phyloP scores from a whole-genome alignment of 768 basidiomycete genomes.

The Cyclocybe cylindracea region DNA sequence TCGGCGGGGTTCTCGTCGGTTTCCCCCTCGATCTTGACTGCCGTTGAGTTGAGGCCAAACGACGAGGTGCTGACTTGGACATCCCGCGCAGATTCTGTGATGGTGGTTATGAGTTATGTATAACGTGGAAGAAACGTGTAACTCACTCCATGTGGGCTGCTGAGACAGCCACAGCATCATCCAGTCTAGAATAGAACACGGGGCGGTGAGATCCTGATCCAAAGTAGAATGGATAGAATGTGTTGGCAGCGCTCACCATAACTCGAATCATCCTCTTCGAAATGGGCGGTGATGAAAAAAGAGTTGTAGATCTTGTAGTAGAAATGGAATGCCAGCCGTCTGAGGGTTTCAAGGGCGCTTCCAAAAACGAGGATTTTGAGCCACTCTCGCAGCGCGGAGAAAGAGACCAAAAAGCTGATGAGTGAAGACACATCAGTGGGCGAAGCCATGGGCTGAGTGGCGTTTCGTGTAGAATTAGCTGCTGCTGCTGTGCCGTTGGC shows the following conservation, averaged over 20 bases:
- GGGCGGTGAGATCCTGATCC: slow-evolving; percentile 2
- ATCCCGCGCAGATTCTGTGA: slow-evolving; percentile 41
- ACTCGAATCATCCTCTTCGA: slow-evolving; percentile 58
- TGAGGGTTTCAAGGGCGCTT: slow-evolving; percentile 56
- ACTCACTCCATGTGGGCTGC: slow-evolving; percentile 60
- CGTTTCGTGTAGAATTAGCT: slow-evolving; percentile 16
- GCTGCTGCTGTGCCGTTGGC: slow-evolving; percentile 7
- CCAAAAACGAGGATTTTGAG: slow-evolving; percentile 64
- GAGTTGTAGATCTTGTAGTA: slow-evolving; percentile 49
- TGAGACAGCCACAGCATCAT: slow-evolving; percentile 69
- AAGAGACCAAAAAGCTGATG: slow-evolving; percentile 48
- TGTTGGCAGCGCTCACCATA: slow-evolving; percentile 44
- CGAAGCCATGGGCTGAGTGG: slow-evolving; percentile 7
- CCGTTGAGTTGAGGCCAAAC: slow-evolving; percentile 34
- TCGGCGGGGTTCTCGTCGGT: slow-evolving; percentile 28
- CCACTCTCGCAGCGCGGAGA: slow-evolving; percentile 63
- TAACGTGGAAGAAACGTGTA: neutral
- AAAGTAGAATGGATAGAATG: neutral
- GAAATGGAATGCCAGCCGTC: slow-evolving; percentile 42
- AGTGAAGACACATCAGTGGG: slow-evolving; percentile 31
- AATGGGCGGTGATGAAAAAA: slow-evolving; percentile 63
- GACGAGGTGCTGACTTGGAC: slow-evolving; percentile 49
- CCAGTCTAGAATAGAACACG: slow-evolving; percentile 49
- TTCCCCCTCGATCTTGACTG: slow-evolving; percentile 37
- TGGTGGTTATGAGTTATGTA: slow-evolving; percentile 11